Conservation (phyloP, 2,329 filamentous ascomycete species). For the Aspergillus versicolor region DNA sequence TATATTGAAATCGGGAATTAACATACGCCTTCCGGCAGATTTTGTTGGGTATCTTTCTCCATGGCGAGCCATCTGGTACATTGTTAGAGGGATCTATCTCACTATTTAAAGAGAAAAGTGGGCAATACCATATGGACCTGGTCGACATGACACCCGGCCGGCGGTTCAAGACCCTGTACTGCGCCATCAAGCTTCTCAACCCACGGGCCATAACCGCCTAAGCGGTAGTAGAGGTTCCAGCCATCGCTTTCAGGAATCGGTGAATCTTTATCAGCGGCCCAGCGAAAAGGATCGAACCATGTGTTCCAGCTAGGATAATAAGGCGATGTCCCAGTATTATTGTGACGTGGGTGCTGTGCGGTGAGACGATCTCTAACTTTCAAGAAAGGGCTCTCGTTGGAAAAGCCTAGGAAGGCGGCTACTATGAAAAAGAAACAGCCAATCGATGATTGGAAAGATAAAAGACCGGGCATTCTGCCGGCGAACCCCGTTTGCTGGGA, state of each 20-base stretch:
- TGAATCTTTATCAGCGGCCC: not conserved
- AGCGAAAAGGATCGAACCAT: slow-evolving; percentile 18
- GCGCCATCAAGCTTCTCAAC: slow-evolving; percentile 49
- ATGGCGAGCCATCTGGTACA: slow-evolving; percentile 55
- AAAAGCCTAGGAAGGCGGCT: slow-evolving; percentile 5
- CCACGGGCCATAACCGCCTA: slow-evolving; percentile 58
- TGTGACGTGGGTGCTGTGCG: not conserved
- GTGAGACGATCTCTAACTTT: not conserved
- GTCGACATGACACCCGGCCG: slow-evolving; percentile 51
- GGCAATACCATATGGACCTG: slow-evolving; percentile 57
- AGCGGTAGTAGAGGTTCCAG: slow-evolving; percentile 54
- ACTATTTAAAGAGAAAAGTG: not conserved
- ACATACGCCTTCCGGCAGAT: slow-evolving; percentile 51
- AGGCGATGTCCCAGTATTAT: slow-evolving; percentile 6
- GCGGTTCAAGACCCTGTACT: slow-evolving; percentile 42
- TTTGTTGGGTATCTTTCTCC: slow-evolving; percentile 58
- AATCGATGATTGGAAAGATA: not conserved
- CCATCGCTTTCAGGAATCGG: slow-evolving; percentile 16
- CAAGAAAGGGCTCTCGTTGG: not conserved
- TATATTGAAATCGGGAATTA: not conserved
- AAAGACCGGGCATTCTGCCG: slow-evolving; percentile 6
- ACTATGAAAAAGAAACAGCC: slow-evolving; percentile 14
- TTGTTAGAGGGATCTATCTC: not conserved
- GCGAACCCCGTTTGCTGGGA: not conserved
- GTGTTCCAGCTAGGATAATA: slow-evolving; percentile 21